Conservation (phyloP, 305 asterid species). For the Rubia balearica region DNA sequence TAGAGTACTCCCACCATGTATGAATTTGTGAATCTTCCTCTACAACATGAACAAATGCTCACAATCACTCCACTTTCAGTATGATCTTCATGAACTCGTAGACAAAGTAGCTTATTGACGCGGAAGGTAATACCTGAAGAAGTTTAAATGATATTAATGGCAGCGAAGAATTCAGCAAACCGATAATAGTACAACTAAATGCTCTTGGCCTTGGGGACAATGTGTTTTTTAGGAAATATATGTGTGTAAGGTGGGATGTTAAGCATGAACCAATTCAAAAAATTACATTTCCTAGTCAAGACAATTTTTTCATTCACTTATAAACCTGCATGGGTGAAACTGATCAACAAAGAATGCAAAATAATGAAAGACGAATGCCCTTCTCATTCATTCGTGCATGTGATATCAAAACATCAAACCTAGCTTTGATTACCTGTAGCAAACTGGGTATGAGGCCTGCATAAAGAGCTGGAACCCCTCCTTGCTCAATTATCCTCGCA, state of each 20-base stretch:
- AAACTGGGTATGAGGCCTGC: constrained; percentile 91
- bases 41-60: background rate
- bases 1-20: background rate
- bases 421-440: constrained; percentile 53
- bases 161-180: background rate
- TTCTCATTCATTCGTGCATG: background rate
- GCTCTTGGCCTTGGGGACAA: background rate
- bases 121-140: constrained; percentile 78
- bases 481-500: constrained; percentile 62
- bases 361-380: background rate
- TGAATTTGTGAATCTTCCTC: constrained; percentile 4
- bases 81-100: constrained; percentile 86
- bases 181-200: background rate
- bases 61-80: constrained; percentile 54
- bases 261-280: background rate
- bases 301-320: background rate
- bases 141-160: background rate
- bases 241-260: background rate
- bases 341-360: constrained; percentile 8
- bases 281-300: background rate
- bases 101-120: constrained; percentile 79
- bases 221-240: background rate
- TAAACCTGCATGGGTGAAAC: background rate
- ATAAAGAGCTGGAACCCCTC: constrained; percentile 88
- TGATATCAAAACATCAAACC: background rate